Evolutionary conservation across 257 asterid genomes (phyloP).

Genomic region (Schizonepeta tenuifolia): DNA sequence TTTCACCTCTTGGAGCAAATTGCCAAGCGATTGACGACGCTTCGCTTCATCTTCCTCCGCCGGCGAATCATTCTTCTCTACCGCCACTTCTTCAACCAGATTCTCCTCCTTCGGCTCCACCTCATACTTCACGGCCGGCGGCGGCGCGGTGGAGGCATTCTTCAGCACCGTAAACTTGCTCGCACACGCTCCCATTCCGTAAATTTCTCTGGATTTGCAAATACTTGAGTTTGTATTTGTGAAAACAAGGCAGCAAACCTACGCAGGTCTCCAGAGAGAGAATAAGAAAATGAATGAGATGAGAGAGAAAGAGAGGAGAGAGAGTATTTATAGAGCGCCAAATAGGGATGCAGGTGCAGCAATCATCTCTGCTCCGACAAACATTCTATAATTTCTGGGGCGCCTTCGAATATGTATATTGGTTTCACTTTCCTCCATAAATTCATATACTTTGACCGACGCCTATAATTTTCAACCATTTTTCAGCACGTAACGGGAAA

Average conservation of each 20-base stretch:
- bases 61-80: slow-evolving; percentile 31
- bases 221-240: not conserved
- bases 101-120: slow-evolving; percentile 38
- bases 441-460: slow-evolving; percentile 30
- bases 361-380: slow-evolving; percentile 40
- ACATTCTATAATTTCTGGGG: slow-evolving; percentile 38
- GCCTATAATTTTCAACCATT: slow-evolving; percentile 20
- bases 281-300: slow-evolving; percentile 11
- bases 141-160: slow-evolving; percentile 41
- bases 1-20: slow-evolving; percentile 53
- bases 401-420: slow-evolving; percentile 1
- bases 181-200: slow-evolving; percentile 70
- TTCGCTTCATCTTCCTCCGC: slow-evolving; percentile 41
- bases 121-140: slow-evolving; percentile 40
- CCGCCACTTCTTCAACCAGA: slow-evolving; percentile 30
- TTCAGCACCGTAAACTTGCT: slow-evolving; percentile 49
- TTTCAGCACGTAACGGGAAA: not conserved
- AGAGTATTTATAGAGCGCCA: slow-evolving; percentile 37
- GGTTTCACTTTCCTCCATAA: slow-evolving; percentile 18
- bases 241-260: slow-evolving; percentile 9
- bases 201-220: not conserved
- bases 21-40: slow-evolving; percentile 51
- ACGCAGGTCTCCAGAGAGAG: slow-evolving; percentile 29
- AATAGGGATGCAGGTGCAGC: slow-evolving; percentile 34
- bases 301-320: slow-evolving; percentile 30